Percentiles rank a stretch among this genome's conserved stretches.
phyloP scores from a whole-genome alignment of 148 eudicot species.

The Spergularia bocconei region DNA sequence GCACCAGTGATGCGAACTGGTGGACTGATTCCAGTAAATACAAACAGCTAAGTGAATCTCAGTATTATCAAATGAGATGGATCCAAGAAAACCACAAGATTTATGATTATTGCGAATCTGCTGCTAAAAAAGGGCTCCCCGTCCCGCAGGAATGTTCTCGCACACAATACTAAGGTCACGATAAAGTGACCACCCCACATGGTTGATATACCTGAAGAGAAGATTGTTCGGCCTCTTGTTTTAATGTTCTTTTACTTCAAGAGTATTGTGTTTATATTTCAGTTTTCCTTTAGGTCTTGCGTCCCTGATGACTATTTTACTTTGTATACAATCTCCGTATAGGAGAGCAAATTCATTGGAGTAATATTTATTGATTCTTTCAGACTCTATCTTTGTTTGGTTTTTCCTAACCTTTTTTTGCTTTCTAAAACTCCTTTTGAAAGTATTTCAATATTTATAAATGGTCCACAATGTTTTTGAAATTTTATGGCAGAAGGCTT shows the following conservation, averaged over 20 bases:
- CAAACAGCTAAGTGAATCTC: not conserved
- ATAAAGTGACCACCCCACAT: not conserved
- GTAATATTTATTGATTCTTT: not conserved
- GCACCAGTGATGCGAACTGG: not conserved
- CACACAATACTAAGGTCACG: not conserved
- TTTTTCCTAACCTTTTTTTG: too few relatives aligned
- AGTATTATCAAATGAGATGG: slow-evolving; percentile 12
- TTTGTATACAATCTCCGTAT: slow-evolving; percentile 1
- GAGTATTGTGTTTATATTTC: not conserved
- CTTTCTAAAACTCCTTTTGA: too few relatives aligned
- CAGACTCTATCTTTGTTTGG: too few relatives aligned
- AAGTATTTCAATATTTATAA: too few relatives aligned
- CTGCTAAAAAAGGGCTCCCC: not conserved
- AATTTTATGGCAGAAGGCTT: too few relatives aligned
- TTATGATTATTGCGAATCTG: slow-evolving; percentile 21
- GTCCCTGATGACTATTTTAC: not conserved
- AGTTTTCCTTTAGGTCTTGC: not conserved
- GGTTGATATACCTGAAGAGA: not conserved
- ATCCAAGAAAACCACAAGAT: slow-evolving; percentile 15
- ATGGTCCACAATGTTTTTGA: too few relatives aligned
- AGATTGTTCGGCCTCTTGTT: not conserved
- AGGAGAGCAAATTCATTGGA: slow-evolving; percentile 7
- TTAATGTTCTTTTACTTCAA: slow-evolving; percentile 3
- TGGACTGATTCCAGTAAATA: slow-evolving; percentile 11
- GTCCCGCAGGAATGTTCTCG: not conserved